Percentiles rank a stretch among this genome's conserved stretches.
Conservation (phyloP, 495 filamentous ascomycete genomes). For the Melanomma pulvis-pyrius region DNA sequence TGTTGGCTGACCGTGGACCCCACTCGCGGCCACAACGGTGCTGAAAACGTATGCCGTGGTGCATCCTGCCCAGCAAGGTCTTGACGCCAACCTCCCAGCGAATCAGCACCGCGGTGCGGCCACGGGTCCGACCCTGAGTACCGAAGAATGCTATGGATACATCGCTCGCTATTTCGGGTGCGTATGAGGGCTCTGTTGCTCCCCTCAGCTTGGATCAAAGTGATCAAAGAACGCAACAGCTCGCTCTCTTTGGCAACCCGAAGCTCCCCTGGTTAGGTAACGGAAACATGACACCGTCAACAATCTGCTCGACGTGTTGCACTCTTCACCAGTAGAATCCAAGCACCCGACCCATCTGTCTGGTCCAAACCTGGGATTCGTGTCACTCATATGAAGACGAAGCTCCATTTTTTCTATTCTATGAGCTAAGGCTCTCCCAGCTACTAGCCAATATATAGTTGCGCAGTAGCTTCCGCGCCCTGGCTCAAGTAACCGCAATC, state of each 20-base stretch:
- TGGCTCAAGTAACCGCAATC: neutral
- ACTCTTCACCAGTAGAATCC: slow-evolving; percentile 9
- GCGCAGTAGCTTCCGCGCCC: neutral
- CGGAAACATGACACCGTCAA: slow-evolving; percentile 2
- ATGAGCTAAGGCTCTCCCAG: neutral
- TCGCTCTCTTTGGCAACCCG: neutral
- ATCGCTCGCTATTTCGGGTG: slow-evolving; percentile 17
- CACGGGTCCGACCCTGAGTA: slow-evolving; percentile 24
- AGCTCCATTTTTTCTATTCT: slow-evolving; percentile 22
- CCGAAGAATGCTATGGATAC: slow-evolving; percentile 5
- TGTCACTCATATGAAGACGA: slow-evolving; percentile 6
- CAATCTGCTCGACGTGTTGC: slow-evolving; percentile 11
- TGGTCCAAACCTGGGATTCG: slow-evolving; percentile 20
- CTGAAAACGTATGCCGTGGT: neutral
- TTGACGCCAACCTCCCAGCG: slow-evolving; percentile 10
- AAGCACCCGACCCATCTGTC: slow-evolving; percentile 13
- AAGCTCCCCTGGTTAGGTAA: slow-evolving; percentile 23
- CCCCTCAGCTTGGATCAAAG: neutral
- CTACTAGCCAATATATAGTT: slow-evolving; percentile 4
- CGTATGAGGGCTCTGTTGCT: slow-evolving; percentile 2
- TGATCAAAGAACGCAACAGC: neutral
- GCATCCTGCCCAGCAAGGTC: slow-evolving; percentile 36
- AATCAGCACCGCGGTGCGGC: slow-evolving; percentile 15
- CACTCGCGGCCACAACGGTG: slow-evolving; percentile 18
- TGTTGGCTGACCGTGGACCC: slow-evolving; percentile 13